These are phyloP conservation scores for Brassica carinata DNA, from an alignment of 345 rosid genomes.

Conservation along the genomic window DNA sequence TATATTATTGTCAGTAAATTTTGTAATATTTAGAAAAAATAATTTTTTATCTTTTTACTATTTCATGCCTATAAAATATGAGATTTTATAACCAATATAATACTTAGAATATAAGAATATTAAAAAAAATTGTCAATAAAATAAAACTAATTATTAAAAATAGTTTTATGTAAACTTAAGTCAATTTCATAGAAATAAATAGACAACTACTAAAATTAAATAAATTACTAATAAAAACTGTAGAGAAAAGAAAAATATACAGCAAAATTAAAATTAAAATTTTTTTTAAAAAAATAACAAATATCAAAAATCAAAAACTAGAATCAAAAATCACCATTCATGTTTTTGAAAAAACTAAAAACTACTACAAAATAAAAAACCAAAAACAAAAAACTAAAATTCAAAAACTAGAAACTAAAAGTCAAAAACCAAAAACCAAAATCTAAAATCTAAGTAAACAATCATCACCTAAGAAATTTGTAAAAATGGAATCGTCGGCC, in stretches of 20 bases:
- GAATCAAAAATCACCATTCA: background rate
- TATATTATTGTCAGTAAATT: too few relatives aligned
- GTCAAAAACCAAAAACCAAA: background rate
- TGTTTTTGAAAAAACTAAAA: background rate
- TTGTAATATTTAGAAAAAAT: background rate
- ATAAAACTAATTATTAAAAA: too few relatives aligned
- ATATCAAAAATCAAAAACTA: background rate
- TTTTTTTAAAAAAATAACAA: too few relatives aligned
- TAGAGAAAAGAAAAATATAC: background rate
- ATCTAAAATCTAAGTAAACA: background rate
- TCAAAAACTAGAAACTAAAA: background rate
- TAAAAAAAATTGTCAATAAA: background rate
- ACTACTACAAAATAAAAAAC: background rate
- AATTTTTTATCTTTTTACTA: background rate
- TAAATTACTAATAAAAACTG: background rate
- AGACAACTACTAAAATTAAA: too few relatives aligned
- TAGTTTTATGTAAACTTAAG: background rate
- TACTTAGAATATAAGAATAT: background rate
- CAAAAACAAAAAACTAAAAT: background rate
- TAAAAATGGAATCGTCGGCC: too few relatives aligned
- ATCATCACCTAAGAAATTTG: background rate
- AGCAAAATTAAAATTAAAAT: too few relatives aligned
- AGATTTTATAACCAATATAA: too few relatives aligned
- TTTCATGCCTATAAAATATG: too few relatives aligned
- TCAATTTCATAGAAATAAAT: background rate